Evolutionary conservation across 2,329 filamentous ascomycete species (phyloP).

Genomic region (Sodiomyces alkalinus): DNA sequence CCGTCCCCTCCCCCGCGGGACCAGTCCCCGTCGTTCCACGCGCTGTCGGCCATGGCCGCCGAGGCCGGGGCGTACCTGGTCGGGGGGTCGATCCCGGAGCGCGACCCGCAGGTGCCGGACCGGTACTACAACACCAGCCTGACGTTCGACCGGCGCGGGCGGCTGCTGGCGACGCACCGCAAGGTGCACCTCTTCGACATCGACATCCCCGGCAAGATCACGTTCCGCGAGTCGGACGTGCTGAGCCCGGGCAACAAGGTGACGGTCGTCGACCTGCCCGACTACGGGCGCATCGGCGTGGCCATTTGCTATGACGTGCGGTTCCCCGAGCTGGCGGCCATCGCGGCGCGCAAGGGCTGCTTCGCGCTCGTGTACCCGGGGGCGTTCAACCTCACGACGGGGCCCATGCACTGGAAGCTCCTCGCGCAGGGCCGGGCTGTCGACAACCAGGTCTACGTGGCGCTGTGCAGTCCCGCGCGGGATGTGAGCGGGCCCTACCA

Average conservation of each 20-base stretch:
- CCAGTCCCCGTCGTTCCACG: conserved; percentile 72
- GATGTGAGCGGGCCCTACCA: conserved; percentile 66
- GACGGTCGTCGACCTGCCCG: conserved; percentile 73
- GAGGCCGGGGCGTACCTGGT: conserved; percentile 71
- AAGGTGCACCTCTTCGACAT: conserved; percentile 98
- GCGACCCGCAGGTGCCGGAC: conserved; percentile 17
- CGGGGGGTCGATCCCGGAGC: conserved; percentile 86
- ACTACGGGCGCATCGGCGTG: conserved; percentile 73
- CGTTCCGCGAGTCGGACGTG: conserved; percentile 80
- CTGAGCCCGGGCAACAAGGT: conserved; percentile 72
- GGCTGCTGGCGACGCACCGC: conserved; percentile 74
- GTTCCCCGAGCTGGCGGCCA: conserved; percentile 84
- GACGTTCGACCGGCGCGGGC: conserved; percentile 62
- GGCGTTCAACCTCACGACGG: conserved; percentile 94
- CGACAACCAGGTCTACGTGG: conserved; percentile 92
- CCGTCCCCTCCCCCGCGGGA: conserved; percentile 57
- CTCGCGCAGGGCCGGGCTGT: conserved; percentile 70
- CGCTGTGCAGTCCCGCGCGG: conserved; percentile 77
- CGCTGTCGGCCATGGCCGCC: conserved; percentile 62
- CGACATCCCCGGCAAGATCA: conserved; percentile 88
- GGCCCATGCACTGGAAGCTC: conserved; percentile 80
- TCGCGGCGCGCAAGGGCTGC: conserved; percentile 72
- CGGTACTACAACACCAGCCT: conserved; percentile 88
- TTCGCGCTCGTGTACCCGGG: conserved; percentile 87
- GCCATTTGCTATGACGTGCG: conserved; percentile 97